Evolutionary conservation across 1,284 basidiomycete species (phyloP), one percentile per base, ranked within the genome.

Genomic region (Ceratobasidium sp.): DNA sequence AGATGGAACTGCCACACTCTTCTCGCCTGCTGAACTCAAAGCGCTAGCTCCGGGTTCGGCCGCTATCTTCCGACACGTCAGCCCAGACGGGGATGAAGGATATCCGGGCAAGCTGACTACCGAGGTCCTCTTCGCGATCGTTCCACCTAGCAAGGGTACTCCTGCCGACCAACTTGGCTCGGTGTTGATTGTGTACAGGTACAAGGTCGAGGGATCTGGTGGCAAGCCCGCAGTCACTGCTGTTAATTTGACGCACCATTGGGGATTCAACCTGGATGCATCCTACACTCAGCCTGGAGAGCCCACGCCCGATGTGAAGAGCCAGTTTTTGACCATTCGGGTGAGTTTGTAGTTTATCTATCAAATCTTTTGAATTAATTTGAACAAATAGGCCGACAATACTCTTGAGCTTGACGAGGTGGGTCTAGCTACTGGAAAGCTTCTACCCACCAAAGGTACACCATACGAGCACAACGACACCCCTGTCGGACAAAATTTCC

Each of bases 221-320:
- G 83, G 83, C 53, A 80, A 78, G 39, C 73, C 64, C 52, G 61
- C 58, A 14, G 88, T 92, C 4, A 91, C 89, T 8, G 89, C 90
- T 0, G 82, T 92, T 72, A 92, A 92, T 77, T 78, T 92, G 14
- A 91, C 90, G 5, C 89, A 91, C 88, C 90, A 92, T 78, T 92
- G 90, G 90, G 91, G 90, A 36, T 92, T 92, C 83, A 92, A 92
- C 77, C 85, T 92, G 10, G 88, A 90, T 55, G 89, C 88, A 0
- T 90, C 89, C 74, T 80, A 89, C 41, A 78, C 83, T 57, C 78
- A 76, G 2, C 80, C 82, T 58, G 81, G 81, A 23, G 75, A 79
- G 0, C 81, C 84, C n/a, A 78, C 80, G 12, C 79, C 85, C 36
- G 82, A 82, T 30, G 84, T 92, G 53, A 85, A 86, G 77, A 81